Base-by-base conservation (phyloP, 768 basidiomycete genomes). In the Amanita pseudoporphyria region DNA sequence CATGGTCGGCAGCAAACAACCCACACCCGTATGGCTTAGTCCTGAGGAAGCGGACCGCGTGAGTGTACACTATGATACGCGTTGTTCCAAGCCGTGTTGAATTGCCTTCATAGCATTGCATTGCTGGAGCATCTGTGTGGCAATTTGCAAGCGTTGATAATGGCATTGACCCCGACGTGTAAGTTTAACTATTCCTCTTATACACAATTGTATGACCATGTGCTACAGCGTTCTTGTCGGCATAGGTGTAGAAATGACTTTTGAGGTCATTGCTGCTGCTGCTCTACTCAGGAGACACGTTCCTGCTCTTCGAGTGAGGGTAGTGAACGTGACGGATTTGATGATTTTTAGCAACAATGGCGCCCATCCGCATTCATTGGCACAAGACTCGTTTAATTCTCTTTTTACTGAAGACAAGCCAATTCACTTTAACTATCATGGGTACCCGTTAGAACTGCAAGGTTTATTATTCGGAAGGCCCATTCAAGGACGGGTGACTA, bases 1-100 rank as follows among this genome's bases (percentile, higher is more conserved):
- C 52, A 87, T 96, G 74, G 87, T 93, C 31, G 90, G 90, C 21
- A 87, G 83, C 63, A 94, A 93, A 68, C 82, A 86, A 47, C 84
- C 83, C 3, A 83, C 82, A 3, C 79, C 84, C 2, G 79, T 84
- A n/a, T 90, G 84, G 82, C 62, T 91, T 24, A 77, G 72, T 24
- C 74, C 78, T 10, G 85, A 90, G 56, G 87, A 89, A 54, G 87
- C 88, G 7, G 71, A 88, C 49, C 67, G 67, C 59, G 82, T 82
- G 58, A 40, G 66, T 63, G 9, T 9, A 37, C 9, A n/a, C n/a
- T 56, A 82, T 26, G 37, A 28, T 35, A 16, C 19, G 9, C 1
- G n/a, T 0, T 21, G 35, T 30, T 31, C 10, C 4, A 7, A 45
- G 10, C 24, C n/a, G 12, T 10, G 32, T 18, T 26, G n/a, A 30